Base-by-base conservation (phyloP, 352 stramenopile genomes). In the Pythium dissimile region DNA sequence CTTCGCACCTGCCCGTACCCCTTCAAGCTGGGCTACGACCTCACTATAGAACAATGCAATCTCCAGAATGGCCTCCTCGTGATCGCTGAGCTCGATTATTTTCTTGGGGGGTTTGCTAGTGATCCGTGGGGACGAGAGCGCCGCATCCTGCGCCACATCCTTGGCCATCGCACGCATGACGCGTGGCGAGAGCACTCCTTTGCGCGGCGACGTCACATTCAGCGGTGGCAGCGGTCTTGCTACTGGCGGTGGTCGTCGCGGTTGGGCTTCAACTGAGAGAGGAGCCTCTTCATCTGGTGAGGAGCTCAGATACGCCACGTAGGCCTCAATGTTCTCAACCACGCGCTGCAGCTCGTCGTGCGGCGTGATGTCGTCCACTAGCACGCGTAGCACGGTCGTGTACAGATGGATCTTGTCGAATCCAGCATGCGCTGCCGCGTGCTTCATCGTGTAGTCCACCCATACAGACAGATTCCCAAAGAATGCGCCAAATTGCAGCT, bases 21-120 rank as follows among this genome's bases (percentile, higher is more conserved):
- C 27, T 31, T 12, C 18, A 5, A 69, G 37, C 23, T 69, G 62
- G 7, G 35, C 23, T 5, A 56, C 32, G 2, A 28, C 30, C 42
- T 69, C 62, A 21, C 75, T 54, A 30, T 74, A 67, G 41, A 77
- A 77, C 37, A 82, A 52, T 37, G 58, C 67, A 16, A 82, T 43
- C 27, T 77, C 67, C 8, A 79, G 48, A 1, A 82, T 61, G 10
- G 50, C 39, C 47, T 69, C 64, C 61, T 82, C 72, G 23, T 82
- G 72, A 48, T 73, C 67, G 34, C 67, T 75, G 54, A 82, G 61
- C 16, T 79, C 54, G 21, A 79, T 60, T 46, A 82, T 69, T 27
- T 58, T 62, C 54, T 69, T 73, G 1, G 45, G 49, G 32, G 2
- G 31, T 18, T 28, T 57, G 13, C 24, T 45, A 1, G 48, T 53